phyloP scores from a whole-genome alignment of 352 stramenopile genomes.

The Globisporangium abappressorium region DNA sequence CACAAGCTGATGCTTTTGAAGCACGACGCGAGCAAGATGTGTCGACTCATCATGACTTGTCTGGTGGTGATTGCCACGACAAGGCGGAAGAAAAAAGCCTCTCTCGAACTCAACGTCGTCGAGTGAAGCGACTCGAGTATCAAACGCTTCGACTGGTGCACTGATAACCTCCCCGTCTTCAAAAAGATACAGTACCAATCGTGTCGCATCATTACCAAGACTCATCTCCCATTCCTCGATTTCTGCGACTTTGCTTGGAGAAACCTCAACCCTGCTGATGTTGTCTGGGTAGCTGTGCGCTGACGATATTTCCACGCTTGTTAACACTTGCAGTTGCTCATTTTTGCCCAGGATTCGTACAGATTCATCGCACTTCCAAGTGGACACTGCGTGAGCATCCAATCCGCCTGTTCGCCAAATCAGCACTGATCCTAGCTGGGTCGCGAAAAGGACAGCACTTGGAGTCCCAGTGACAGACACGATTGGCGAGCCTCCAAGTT shows the following conservation, averaged over 20 bases:
- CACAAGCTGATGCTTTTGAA: slow-evolving; percentile 12
- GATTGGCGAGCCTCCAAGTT: background rate
- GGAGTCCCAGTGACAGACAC: background rate
- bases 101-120: slow-evolving; percentile 7
- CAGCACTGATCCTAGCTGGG: background rate
- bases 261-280: background rate
- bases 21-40: background rate
- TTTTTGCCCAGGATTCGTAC: background rate
- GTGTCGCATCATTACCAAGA: background rate
- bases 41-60: background rate
- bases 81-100: background rate
- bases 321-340: background rate
- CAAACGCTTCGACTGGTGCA: slow-evolving; percentile 13
- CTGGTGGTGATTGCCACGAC: background rate
- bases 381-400: background rate
- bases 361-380: background rate
- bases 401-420: background rate
- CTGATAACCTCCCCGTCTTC: slow-evolving; percentile 23
- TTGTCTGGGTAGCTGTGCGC: background rate
- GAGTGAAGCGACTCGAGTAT: slow-evolving; percentile 1
- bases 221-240: slow-evolving; percentile 10
- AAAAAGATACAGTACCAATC: slow-evolving; percentile 29
- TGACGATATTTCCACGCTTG: background rate
- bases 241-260: background rate
- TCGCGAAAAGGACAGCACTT: background rate